These are phyloP conservation scores for Coemansia sp. DNA, from an alignment of 192 early-diverging fungal genomes.

Conservation along the genomic window DNA sequence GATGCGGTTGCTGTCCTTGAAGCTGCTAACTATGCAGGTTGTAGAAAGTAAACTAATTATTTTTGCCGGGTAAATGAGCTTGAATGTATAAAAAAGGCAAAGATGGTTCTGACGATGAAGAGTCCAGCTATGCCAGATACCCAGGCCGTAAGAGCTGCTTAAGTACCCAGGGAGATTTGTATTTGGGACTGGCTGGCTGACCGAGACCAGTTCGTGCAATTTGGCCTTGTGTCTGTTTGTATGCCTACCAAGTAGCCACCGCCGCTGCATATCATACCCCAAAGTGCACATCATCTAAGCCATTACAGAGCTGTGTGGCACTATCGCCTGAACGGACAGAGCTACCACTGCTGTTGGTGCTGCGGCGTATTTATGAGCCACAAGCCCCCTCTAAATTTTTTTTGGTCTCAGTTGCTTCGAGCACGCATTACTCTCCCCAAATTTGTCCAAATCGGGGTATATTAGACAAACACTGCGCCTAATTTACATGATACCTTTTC, in stretches of 20 bases:
- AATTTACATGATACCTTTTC: too few relatives aligned
- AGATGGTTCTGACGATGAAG: neutral
- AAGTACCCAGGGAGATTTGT: neutral
- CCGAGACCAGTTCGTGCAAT: too few relatives aligned
- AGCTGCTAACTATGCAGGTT: neutral
- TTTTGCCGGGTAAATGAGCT: neutral
- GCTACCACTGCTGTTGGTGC: neutral
- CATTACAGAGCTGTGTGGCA: neutral
- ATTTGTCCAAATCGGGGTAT: neutral
- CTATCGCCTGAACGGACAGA: neutral
- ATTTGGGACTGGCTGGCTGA: neutral
- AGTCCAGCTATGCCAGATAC: neutral
- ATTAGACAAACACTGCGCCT: constrained; percentile 1
- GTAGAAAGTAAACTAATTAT: neutral
- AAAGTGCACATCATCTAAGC: too few relatives aligned
- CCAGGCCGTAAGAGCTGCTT: neutral
- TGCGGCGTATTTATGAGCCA: neutral
- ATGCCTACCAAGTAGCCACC: too few relatives aligned
- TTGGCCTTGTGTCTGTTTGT: too few relatives aligned
- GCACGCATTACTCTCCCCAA: neutral
- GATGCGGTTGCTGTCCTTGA: neutral
- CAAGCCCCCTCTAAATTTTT: neutral
- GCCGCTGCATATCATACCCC: too few relatives aligned
- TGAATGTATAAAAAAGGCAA: neutral
- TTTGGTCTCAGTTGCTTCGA: neutral